Conservation (phyloP, 805 yeast species). For the Cyberlindnera petersonii region DNA sequence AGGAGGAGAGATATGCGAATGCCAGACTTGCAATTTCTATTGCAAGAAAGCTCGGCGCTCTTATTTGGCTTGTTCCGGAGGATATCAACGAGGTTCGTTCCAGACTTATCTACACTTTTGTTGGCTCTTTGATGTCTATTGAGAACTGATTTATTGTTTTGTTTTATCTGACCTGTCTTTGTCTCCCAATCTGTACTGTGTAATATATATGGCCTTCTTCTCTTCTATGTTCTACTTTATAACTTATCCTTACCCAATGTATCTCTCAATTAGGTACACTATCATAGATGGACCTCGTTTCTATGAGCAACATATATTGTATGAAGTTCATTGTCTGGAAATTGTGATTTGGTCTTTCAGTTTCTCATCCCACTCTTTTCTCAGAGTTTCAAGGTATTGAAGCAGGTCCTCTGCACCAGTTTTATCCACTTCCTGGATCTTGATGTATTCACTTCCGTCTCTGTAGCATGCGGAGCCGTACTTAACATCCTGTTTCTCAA, state of each 20-base stretch:
- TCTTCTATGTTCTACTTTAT: background rate
- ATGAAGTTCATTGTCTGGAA: constrained; percentile 19
- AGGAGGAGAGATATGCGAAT: constrained; percentile 86
- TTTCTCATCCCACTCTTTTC: constrained; percentile 68
- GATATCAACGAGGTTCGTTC: constrained; percentile 96
- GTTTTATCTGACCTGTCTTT: background rate
- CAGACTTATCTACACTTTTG: constrained; percentile 87
- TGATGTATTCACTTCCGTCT: constrained; percentile 63
- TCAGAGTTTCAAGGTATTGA: constrained; percentile 54
- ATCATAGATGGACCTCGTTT: no score
- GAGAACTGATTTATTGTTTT: constrained; percentile 21
- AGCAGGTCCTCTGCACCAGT: constrained; percentile 67
- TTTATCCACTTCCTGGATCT: constrained; percentile 50
- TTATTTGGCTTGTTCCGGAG: constrained; percentile 99
- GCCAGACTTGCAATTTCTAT: constrained; percentile 97
- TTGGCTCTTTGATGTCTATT: constrained; percentile 90
- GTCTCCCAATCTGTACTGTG: constrained; percentile 2
- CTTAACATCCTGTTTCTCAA: constrained; percentile 47
- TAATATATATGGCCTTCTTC: constrained; percentile 1
- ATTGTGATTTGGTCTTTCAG: constrained; percentile 67
- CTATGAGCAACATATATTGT: no score
- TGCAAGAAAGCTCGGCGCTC: constrained; percentile 96
- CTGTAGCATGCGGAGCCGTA: constrained; percentile 71
- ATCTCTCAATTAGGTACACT: no score
- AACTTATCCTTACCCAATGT: no score